These are phyloP conservation scores for Quercus dentata DNA, from an alignment of 306 rosid genomes.

Conservation along the genomic window DNA sequence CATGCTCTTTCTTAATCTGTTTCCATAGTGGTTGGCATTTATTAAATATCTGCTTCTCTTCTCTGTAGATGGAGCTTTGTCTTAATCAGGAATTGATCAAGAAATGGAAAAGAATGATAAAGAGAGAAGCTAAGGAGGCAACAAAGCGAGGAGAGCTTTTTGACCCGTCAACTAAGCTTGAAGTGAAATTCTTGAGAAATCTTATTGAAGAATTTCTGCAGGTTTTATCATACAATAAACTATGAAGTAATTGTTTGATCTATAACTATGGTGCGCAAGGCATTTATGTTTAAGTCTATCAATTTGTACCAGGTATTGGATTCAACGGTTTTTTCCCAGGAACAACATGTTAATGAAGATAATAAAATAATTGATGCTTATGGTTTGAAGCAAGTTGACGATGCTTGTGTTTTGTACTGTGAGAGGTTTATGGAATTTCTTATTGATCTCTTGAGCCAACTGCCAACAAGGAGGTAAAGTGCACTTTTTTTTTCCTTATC, in stretches of 20 bases:
- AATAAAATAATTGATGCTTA: constrained; percentile 37
- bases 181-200: constrained; percentile 79
- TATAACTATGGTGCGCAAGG: neutral
- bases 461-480: constrained; percentile 89
- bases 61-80: constrained; percentile 87
- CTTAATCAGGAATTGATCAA: constrained; percentile 74
- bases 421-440: constrained; percentile 99
- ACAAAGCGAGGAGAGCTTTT: constrained; percentile 55
- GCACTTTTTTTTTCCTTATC: neutral
- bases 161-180: constrained; percentile 60
- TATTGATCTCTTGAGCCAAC: constrained; percentile 95
- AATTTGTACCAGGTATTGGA: constrained; percentile 63
- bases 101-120: constrained; percentile 94
- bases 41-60: constrained; percentile 11
- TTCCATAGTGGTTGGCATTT: constrained; percentile 11
- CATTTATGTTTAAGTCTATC: constrained; percentile 6
- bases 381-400: constrained; percentile 46
- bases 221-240: constrained; percentile 39
- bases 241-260: constrained; percentile 12
- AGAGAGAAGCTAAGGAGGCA: constrained; percentile 64
- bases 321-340: constrained; percentile 54
- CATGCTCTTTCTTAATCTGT: constrained; percentile 9
- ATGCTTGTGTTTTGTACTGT: constrained; percentile 89
- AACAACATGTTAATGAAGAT: constrained; percentile 34
- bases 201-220: constrained; percentile 86